Base-by-base conservation (phyloP, 306 rosid species). In the Macrotyloma uniflorum region DNA sequence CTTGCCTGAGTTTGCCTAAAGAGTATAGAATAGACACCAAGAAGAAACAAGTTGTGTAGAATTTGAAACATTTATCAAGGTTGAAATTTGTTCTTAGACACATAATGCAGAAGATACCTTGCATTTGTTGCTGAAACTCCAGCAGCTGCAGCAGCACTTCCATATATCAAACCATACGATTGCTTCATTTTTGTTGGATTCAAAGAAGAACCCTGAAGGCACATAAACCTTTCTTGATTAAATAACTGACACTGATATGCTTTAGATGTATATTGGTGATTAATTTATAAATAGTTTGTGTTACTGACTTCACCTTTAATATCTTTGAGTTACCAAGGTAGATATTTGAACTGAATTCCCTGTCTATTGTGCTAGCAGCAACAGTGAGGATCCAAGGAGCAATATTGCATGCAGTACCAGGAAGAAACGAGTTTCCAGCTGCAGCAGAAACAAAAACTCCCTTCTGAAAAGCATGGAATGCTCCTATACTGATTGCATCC, bases 331-430 rank as follows among this genome's bases (percentile, higher is more conserved):
- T 86, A 12, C 97, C 92, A 1, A 91, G 93, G 75, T 79, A 65
- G 46, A 91, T 61, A 24, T 86, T 71, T 77, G 97, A 85, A 57
- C 80, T 79, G 87, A 89, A 88, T 70, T 89, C 88, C 77, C 93
- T 85, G 40, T 89, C 91, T 46, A 86, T 4, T 0, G 87, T 62
- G 87, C 93, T 88, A 24, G 97, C 92, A 80, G 97, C 97, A 67
- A 88, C 91, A 53, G 93, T 91, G 75, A 91, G 86, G 79, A 89
- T 89, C 93, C 93, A 89, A 40, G 97, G 92, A 82, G 93, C 93
- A 79, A 89, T 88, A 66, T 89, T 91, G 83, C 78, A 32, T 8
- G 97, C 97, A 36, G 96, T 87, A 1, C 87, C 3, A 3, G 90
- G 91, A 38, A 89, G 79, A 84, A 79, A 43, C 6, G 92, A 89